Percentiles rank a stretch among this genome's conserved stretches.
These are phyloP conservation scores for Sarocladium brachiariae DNA, from an alignment of 2,329 filamentous ascomycete species.

Conservation along the genomic window DNA sequence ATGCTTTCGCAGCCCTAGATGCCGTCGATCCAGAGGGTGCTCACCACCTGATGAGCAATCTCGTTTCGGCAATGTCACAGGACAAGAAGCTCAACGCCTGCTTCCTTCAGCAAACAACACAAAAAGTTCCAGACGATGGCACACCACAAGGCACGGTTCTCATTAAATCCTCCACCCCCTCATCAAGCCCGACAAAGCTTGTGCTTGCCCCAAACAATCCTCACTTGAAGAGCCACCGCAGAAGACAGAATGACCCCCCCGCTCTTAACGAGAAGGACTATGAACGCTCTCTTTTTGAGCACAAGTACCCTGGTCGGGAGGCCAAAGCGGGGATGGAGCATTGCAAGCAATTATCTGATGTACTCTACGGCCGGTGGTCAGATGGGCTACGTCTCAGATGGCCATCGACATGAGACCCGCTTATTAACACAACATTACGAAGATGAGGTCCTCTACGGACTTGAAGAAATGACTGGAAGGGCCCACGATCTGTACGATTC, in stretches of 20 bases:
- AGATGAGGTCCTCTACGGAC: not conserved
- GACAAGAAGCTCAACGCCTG: constrained; percentile 58
- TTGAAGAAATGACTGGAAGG: not conserved
- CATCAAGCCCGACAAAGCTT: constrained; percentile 54
- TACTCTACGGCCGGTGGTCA: constrained; percentile 85
- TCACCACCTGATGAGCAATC: constrained; percentile 72
- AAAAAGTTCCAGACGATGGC: constrained; percentile 34
- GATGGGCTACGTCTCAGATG: constrained; percentile 72
- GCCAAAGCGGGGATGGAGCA: constrained; percentile 77
- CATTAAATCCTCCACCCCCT: constrained; percentile 44
- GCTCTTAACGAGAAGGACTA: constrained; percentile 31
- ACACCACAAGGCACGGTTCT: constrained; percentile 51
- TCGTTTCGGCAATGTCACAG: constrained; percentile 65
- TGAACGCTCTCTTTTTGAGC: constrained; percentile 40
- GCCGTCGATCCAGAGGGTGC: constrained; percentile 84
- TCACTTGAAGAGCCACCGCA: constrained; percentile 71
- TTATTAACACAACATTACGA: not conserved
- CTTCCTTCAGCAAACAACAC: constrained; percentile 34
- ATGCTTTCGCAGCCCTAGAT: constrained; percentile 80
- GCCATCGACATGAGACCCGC: constrained; percentile 36
- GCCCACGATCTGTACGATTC: constrained; percentile 6
- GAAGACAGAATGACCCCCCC: constrained; percentile 47
- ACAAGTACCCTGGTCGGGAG: constrained; percentile 49
- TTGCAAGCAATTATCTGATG: constrained; percentile 79
- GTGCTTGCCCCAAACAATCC: constrained; percentile 77